Evolutionary conservation across 805 yeast species (phyloP).

Genomic region (Barnettozyma populi): DNA sequence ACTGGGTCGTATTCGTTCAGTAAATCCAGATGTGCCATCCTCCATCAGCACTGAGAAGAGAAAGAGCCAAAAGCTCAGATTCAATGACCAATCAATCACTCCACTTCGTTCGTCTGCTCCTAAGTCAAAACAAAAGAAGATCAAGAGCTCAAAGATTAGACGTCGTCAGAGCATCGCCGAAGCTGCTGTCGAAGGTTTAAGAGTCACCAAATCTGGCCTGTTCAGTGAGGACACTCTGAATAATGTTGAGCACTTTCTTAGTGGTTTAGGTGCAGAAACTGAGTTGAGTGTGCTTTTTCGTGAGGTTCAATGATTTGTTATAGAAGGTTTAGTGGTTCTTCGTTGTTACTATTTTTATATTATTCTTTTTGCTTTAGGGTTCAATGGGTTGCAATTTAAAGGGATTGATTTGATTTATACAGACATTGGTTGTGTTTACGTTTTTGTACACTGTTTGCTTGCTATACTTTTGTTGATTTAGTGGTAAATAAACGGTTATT

Average conservation of each 20-base stretch:
- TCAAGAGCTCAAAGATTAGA: constrained; percentile 32
- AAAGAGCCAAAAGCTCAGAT: constrained; percentile 11
- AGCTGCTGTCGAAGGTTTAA: constrained; percentile 69
- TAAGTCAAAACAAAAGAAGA: constrained; percentile 14
- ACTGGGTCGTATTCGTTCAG: constrained; percentile 1
- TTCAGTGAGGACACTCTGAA: constrained; percentile 71
- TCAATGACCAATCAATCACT: constrained; percentile 16
- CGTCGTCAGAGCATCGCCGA: constrained; percentile 67
- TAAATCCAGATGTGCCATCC: neutral
- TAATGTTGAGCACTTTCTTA: constrained; percentile 66
- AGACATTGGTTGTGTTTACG: neutral
- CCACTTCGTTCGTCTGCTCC: constrained; percentile 11
- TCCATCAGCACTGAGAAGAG: constrained; percentile 11
- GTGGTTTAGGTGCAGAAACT: constrained; percentile 42
- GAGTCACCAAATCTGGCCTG: constrained; percentile 71
- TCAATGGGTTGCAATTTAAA: neutral
- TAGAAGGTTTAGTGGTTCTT: neutral
- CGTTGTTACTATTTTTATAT: neutral
- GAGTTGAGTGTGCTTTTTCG: constrained; percentile 35
- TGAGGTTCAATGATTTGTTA: constrained; percentile 13
- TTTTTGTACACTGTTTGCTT: neutral
- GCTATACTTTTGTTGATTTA: neutral
- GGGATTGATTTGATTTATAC: constrained; percentile 3
- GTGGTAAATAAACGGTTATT: neutral
- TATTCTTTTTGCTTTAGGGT: neutral